Percentiles rank a stretch among this genome's conserved stretches.
phyloP scores from a whole-genome alignment of 306 rosid genomes.

The Lathyrus aphaca region DNA sequence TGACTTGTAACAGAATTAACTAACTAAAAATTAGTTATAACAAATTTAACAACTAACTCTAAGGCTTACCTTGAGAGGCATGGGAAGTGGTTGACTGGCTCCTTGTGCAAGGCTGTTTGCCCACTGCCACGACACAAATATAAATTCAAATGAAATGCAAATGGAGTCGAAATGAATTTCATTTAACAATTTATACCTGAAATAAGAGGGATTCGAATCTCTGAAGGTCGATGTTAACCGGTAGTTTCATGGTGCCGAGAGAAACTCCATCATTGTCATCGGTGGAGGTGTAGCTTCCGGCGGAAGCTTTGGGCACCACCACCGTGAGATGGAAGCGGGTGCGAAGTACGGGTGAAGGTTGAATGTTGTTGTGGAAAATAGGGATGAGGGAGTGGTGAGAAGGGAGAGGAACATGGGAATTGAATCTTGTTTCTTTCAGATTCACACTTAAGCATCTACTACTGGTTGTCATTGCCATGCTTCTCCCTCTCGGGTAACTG shows the following conservation, averaged over 20 bases:
- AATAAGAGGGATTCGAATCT: conserved; percentile 74
- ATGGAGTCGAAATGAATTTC: too few relatives aligned
- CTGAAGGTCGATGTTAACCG: conserved; percentile 58
- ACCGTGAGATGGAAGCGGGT: conserved; percentile 27
- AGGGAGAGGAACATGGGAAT: conserved; percentile 39
- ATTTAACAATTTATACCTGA: conserved; percentile 51
- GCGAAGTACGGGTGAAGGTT: conserved; percentile 34
- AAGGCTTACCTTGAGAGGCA: conserved; percentile 72
- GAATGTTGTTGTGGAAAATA: conserved; percentile 16
- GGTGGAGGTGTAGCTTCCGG: conserved; percentile 36
- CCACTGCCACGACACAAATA: conserved; percentile 63
- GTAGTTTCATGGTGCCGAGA: conserved; percentile 83
- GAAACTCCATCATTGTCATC: conserved; percentile 73
- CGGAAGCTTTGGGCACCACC: conserved; percentile 47
- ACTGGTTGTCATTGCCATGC: conserved; percentile 50
- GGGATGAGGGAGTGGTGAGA: conserved; percentile 30
- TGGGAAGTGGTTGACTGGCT: conserved; percentile 83
- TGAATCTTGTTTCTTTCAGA: conserved; percentile 16
- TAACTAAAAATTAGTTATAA: too few relatives aligned
- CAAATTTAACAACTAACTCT: too few relatives aligned
- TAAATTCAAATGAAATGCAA: too few relatives aligned
- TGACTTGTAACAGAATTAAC: too few relatives aligned
- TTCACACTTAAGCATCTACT: conserved; percentile 16
- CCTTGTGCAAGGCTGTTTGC: conserved; percentile 95
- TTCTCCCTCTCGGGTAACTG: neutral